A percentile compares a stretch with the other conserved stretches of the same genome.
Evolutionary conservation across 1,284 basidiomycete species (phyloP).

Genomic region (Anthracocystis panici-leucophaei): DNA sequence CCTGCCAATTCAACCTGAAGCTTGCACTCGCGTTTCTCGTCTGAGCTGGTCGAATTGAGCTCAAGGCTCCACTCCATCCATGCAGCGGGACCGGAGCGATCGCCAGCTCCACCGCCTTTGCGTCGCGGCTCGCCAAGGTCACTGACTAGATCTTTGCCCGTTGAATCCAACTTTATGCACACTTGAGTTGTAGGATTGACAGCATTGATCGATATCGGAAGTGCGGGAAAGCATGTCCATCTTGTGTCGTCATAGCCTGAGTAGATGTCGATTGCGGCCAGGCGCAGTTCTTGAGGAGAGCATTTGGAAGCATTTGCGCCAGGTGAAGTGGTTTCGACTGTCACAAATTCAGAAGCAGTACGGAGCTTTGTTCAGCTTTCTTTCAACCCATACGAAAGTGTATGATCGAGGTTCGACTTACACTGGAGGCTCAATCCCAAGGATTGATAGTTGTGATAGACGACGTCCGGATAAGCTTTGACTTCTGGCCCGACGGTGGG

Average conservation of each 20-base stretch:
- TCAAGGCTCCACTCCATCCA: slow-evolving; percentile 49
- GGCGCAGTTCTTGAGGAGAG: slow-evolving; percentile 1
- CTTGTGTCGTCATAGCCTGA: slow-evolving; percentile 23
- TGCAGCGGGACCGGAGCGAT: slow-evolving; percentile 33
- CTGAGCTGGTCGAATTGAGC: neutral
- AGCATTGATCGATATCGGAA: slow-evolving; percentile 18
- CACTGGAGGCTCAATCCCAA: slow-evolving; percentile 45
- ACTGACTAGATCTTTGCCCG: slow-evolving; percentile 34
- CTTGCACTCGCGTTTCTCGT: neutral
- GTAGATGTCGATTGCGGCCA: slow-evolving; percentile 44
- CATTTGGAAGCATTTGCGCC: slow-evolving; percentile 16
- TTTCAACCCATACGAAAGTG: too few species aligned
- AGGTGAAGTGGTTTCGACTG: slow-evolving; percentile 17
- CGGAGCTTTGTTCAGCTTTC: neutral
- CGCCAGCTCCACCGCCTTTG: slow-evolving; percentile 40
- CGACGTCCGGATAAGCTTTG: slow-evolving; percentile 37
- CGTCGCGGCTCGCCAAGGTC: slow-evolving; percentile 37
- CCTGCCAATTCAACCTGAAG: slow-evolving; percentile 36
- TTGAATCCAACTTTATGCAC: slow-evolving; percentile 13
- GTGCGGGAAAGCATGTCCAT: slow-evolving; percentile 27
- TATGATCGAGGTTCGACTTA: slow-evolving; percentile 9
- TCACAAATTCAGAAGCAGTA: neutral
- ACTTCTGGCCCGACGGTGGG: slow-evolving; percentile 1
- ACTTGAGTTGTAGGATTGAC: neutral
- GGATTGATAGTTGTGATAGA: slow-evolving; percentile 32